These are phyloP conservation scores for Suhomyces atakaporum DNA, from an alignment of 1,139 yeast genomes.

Conservation along the genomic window DNA sequence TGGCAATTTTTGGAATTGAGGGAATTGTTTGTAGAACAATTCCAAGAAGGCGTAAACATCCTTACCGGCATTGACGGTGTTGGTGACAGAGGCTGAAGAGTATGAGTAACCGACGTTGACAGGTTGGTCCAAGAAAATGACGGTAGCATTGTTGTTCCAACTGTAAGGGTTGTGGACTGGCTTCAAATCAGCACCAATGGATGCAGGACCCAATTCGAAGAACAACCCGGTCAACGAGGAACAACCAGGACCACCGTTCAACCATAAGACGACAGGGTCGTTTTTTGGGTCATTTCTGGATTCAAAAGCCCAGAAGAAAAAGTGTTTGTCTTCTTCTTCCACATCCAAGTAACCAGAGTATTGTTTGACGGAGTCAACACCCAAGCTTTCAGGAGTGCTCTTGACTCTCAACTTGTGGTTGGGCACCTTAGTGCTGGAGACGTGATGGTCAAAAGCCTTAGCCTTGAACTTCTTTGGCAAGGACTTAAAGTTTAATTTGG, in stretches of 20 bases:
- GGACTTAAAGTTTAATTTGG: constrained; percentile 50
- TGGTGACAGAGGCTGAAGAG: constrained; percentile 60
- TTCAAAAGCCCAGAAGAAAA: constrained; percentile 83
- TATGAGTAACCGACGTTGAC: constrained; percentile 93
- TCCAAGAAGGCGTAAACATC: constrained; percentile 92
- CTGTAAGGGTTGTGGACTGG: constrained; percentile 78
- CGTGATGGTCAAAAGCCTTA: constrained; percentile 59
- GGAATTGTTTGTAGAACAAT: constrained; percentile 88
- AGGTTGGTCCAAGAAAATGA: constrained; percentile 92
- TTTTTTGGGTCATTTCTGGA: constrained; percentile 84
- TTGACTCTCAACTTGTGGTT: constrained; percentile 65
- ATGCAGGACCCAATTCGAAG: constrained; percentile 87
- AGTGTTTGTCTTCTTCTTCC: constrained; percentile 68
- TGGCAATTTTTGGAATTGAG: constrained; percentile 67
- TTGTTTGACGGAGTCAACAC: constrained; percentile 78
- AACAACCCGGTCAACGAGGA: constrained; percentile 88
- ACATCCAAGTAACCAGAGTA: constrained; percentile 88
- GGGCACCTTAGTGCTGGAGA: constrained; percentile 46
- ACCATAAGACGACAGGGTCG: constrained; percentile 86
- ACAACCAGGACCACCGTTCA: constrained; percentile 93
- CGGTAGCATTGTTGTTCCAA: constrained; percentile 89
- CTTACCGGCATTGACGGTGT: constrained; percentile 86
- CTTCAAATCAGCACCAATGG: constrained; percentile 63
- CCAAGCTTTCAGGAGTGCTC: constrained; percentile 52
- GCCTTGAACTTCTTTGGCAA: constrained; percentile 48